phyloP scores from a whole-genome alignment of 2,329 filamentous ascomycete genomes.

The Xylariaceae sp. region DNA sequence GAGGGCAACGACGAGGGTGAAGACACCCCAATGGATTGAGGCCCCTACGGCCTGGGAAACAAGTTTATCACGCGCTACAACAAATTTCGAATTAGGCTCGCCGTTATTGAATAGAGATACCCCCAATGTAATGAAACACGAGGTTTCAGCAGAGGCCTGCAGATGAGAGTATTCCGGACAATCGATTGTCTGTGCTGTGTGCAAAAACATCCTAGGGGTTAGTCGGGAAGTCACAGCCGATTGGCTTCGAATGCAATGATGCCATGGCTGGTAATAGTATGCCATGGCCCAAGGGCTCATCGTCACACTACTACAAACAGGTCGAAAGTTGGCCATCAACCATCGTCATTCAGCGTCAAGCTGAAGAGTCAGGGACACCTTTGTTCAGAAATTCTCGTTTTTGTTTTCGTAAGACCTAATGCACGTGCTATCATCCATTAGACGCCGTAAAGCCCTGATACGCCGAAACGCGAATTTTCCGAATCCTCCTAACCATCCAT shows the following conservation, averaged over 20 bases:
- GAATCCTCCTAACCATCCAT: constrained; percentile 33
- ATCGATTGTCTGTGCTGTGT: neutral
- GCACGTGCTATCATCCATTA: constrained; percentile 52
- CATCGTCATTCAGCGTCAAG: constrained; percentile 59
- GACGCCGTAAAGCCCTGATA: constrained; percentile 49
- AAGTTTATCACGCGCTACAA: constrained; percentile 15
- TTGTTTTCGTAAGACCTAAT: constrained; percentile 49
- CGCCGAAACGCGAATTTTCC: constrained; percentile 40
- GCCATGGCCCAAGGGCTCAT: neutral
- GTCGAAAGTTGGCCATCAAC: constrained; percentile 76
- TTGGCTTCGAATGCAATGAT: neutral
- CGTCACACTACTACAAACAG: constrained; percentile 20
- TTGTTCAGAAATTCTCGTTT: constrained; percentile 56
- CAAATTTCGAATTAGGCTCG: constrained; percentile 14
- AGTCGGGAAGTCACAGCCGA: neutral
- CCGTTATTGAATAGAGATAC: constrained; percentile 14
- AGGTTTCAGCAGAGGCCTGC: neutral
- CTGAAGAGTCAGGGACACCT: constrained; percentile 87
- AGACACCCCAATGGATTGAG: neutral
- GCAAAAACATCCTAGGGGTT: neutral
- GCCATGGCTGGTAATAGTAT: neutral
- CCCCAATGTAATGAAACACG: constrained; percentile 9
- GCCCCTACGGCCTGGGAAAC: neutral
- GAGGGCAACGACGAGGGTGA: constrained; percentile 13
- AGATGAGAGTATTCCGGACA: neutral